These are phyloP conservation scores for Solanum lycopersicoides DNA, from an alignment of 257 asterid genomes.

Conservation along the genomic window DNA sequence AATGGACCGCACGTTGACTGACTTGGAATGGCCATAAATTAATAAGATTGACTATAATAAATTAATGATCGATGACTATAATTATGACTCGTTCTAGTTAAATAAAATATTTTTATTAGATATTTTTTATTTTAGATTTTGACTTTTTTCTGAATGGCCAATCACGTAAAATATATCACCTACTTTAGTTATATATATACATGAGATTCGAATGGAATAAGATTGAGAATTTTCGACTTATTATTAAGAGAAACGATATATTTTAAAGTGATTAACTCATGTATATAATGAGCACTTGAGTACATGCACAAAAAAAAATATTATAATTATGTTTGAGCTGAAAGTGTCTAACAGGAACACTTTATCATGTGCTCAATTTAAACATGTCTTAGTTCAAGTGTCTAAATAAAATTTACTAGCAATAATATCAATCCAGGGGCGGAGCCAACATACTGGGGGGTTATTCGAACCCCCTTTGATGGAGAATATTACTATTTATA, in stretches of 20 bases:
- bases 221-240: background rate
- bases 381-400: fast-evolving
- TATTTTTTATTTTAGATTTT: too few species aligned
- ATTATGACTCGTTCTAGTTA: background rate
- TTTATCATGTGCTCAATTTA: background rate
- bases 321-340: background rate
- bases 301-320: background rate
- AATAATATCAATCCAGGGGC: too few species aligned
- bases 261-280: background rate
- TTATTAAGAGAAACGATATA: background rate
- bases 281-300: background rate
- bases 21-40: background rate
- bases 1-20: background rate
- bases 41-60: background rate
- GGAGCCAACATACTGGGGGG: too few species aligned
- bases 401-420: background rate
- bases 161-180: background rate
- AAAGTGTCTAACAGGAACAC: background rate
- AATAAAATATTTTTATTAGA: background rate
- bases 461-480: too few species aligned
- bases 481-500: too few species aligned
- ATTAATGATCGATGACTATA: background rate
- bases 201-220: background rate
- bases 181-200: background rate
- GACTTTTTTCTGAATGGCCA: background rate